Base-by-base conservation (phyloP, 2,329 filamentous ascomycete genomes). In the Xylariaceae sp. region DNA sequence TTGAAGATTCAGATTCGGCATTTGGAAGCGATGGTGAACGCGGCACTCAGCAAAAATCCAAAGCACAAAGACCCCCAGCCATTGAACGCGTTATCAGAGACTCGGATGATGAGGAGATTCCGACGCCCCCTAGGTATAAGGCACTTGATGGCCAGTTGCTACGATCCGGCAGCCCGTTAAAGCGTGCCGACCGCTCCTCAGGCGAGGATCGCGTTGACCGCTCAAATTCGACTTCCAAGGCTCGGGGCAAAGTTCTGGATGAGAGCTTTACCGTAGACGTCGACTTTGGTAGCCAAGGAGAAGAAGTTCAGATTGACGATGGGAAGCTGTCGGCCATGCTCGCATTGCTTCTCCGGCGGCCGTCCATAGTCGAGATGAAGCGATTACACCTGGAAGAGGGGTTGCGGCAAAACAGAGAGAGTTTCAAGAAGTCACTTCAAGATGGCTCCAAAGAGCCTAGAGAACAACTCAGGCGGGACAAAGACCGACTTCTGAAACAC, bases 61-160 rank as follows among this genome's bases (percentile, higher is more conserved):
- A n/a, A 43, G 3, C 52, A 42, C 9, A 47, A 47, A 6, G 48
- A 47, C 34, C 40, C 18, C 55, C 56, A 31, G 47, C 27, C 14
- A 50, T 63, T 37, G 59, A 64, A 19, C 59, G 63, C 23, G 55
- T 75, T 5, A 70, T 78, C 28, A 64, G 71, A 36, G 75, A 79
- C 48, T 79, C 75, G 0, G 75, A 78, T 31, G 74, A 78, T 30
- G 74, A 78, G 30, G 70, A 24, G 6, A 24, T 69, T 29, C 50
- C 70, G 5, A 67, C 66, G 4, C 64, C 70, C 9, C 62, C 59
- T 7, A 59, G 58, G 8, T 59, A 55, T 26, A 56, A 70, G 51
- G 43, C 54, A 38, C 51, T 58, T 3, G 53, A 55, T 9, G 50
- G 57, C 14, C 54, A 55, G 19, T 46, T 48, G 23, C 9, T 23